A percentile compares a stretch with the other conserved stretches of the same genome.
phyloP scores from a whole-genome alignment of 2,329 filamentous ascomycete species.

The Grosmannia clavigera region DNA sequence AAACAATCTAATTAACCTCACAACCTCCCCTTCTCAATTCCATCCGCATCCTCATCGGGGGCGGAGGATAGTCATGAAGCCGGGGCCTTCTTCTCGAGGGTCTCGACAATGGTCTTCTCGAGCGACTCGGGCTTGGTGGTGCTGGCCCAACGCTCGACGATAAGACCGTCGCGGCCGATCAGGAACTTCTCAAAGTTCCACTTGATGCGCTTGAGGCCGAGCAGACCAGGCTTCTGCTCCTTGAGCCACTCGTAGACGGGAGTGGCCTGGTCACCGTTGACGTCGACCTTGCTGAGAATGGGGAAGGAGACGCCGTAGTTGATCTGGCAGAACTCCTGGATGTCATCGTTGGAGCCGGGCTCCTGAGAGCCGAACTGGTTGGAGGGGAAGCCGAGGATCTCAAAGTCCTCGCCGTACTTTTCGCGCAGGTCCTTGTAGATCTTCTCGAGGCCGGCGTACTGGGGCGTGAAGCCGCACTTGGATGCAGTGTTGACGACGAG shows the following conservation, averaged over 20 bases:
- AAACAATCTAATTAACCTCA: neutral
- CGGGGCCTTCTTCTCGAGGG: slow-evolving; percentile 45
- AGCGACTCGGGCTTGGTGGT: slow-evolving; percentile 75
- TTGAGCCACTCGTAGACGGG: slow-evolving; percentile 72
- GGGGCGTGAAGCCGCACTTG: slow-evolving; percentile 97
- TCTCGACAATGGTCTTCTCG: slow-evolving; percentile 62
- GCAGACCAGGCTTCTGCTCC: slow-evolving; percentile 61
- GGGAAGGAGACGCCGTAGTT: slow-evolving; percentile 95
- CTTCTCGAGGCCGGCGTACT: slow-evolving; percentile 82
- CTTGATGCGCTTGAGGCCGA: slow-evolving; percentile 87
- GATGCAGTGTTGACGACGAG: slow-evolving; percentile 96
- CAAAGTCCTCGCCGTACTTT: slow-evolving; percentile 63
- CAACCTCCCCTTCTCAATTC: neutral
- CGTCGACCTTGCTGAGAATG: slow-evolving; percentile 81
- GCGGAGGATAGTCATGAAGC: neutral
- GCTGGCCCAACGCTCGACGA: slow-evolving; percentile 78
- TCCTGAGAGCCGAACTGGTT: slow-evolving; percentile 95
- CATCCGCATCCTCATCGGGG: neutral
- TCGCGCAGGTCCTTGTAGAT: slow-evolving; percentile 69
- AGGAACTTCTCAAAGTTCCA: slow-evolving; percentile 99
- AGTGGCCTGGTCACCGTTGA: slow-evolving; percentile 74
- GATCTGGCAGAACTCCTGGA: slow-evolving; percentile 74
- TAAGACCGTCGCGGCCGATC: slow-evolving; percentile 71
- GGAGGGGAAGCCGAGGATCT: slow-evolving; percentile 91
- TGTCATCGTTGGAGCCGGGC: slow-evolving; percentile 69